A percentile compares a stretch with the other conserved stretches of the same genome.
Evolutionary conservation across 2,329 filamentous ascomycete genomes (phyloP).

Genomic region (Paracoccidioides brasiliensis): DNA sequence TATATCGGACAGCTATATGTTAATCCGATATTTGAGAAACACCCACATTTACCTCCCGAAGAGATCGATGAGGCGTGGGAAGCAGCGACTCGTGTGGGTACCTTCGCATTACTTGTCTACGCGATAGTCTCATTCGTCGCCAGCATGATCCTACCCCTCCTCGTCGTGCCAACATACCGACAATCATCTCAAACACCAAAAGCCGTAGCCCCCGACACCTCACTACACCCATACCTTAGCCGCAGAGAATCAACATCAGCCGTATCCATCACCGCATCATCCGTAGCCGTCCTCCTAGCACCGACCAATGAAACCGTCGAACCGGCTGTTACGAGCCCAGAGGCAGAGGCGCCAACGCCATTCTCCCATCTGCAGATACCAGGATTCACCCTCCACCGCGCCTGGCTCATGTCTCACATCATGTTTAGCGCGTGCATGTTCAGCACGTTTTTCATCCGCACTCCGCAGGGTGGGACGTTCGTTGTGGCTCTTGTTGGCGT

Average conservation of each 20-base stretch:
- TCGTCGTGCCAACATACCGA: slow-evolving; percentile 67
- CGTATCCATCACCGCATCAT: slow-evolving; percentile 19
- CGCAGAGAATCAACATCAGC: slow-evolving; percentile 22
- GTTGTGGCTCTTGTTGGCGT: slow-evolving; percentile 74
- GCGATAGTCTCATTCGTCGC: slow-evolving; percentile 70
- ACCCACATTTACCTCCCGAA: slow-evolving; percentile 62
- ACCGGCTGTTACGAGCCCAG: background rate
- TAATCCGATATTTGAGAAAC: slow-evolving; percentile 61
- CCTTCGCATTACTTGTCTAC: slow-evolving; percentile 79
- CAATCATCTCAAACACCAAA: slow-evolving; percentile 8
- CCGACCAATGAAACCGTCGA: background rate
- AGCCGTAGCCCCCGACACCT: slow-evolving; percentile 4
- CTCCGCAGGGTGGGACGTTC: slow-evolving; percentile 57
- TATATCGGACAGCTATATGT: slow-evolving; percentile 90
- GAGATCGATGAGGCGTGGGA: slow-evolving; percentile 75
- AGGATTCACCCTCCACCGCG: slow-evolving; percentile 71
- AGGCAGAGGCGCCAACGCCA: slow-evolving; percentile 19
- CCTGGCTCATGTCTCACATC: slow-evolving; percentile 77
- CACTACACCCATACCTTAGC: slow-evolving; percentile 12
- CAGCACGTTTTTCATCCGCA: slow-evolving; percentile 64
- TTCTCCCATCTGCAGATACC: slow-evolving; percentile 59
- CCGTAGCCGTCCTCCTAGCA: slow-evolving; percentile 18
- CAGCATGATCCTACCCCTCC: slow-evolving; percentile 72
- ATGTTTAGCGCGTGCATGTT: slow-evolving; percentile 73
- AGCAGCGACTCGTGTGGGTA: slow-evolving; percentile 71